phyloP scores from a whole-genome alignment of 176 grass and related monocot genomes.

The Luzula sylvatica region DNA sequence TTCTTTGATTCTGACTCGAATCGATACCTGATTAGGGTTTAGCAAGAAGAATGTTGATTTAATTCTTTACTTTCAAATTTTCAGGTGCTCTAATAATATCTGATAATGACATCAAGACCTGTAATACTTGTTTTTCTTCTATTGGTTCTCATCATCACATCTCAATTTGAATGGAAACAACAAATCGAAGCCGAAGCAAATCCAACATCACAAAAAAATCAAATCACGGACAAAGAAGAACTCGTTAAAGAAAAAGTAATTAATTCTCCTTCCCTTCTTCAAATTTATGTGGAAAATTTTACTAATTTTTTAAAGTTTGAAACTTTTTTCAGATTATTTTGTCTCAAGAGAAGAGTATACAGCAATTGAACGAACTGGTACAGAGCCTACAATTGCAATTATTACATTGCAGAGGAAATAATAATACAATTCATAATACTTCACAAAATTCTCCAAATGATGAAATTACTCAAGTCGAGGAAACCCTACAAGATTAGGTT shows the following conservation, averaged over 20 bases:
- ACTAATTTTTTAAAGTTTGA: not conserved
- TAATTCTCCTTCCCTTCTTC: conserved; percentile 4
- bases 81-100: not conserved
- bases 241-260: conserved; percentile 67
- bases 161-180: conserved; percentile 71
- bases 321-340: conserved; percentile 49
- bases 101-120: conserved; percentile 40
- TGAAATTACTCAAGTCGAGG: conserved; percentile 29
- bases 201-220: conserved; percentile 18
- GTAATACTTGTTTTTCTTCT: conserved; percentile 50
- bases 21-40: not conserved
- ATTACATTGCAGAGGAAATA: conserved; percentile 50
- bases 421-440: conserved; percentile 32
- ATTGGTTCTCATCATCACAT: conserved; percentile 50
- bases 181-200: conserved; percentile 57
- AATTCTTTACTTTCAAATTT: not conserved
- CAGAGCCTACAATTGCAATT: conserved; percentile 75
- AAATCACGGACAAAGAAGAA: conserved; percentile 39
- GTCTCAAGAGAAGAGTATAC: conserved; percentile 73
- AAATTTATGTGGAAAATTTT: not conserved
- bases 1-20: not conserved
- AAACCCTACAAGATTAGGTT: conserved; percentile 31
- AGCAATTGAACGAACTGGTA: conserved; percentile 58
- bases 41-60: not conserved
- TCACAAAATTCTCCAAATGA: conserved; percentile 20